phyloP scores from a whole-genome alignment of 306 rosid genomes.

The Cercis canadensis region DNA sequence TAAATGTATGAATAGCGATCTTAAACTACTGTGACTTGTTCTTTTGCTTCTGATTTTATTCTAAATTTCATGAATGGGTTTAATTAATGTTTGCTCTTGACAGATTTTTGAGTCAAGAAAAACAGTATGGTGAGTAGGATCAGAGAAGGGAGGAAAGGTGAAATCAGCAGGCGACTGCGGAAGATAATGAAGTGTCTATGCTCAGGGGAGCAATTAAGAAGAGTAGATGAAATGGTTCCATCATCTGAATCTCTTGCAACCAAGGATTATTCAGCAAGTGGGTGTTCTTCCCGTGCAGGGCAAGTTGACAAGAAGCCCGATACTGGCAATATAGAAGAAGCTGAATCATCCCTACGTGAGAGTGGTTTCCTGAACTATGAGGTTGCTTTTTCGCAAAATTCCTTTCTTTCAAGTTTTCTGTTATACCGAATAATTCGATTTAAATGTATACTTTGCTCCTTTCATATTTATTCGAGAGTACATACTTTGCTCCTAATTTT shows the following conservation, averaged over 20 bases:
- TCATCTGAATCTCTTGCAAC: slow-evolving; percentile 55
- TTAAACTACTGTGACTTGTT: slow-evolving; percentile 2
- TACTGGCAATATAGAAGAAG: slow-evolving; percentile 83
- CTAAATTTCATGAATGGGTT: slow-evolving; percentile 26
- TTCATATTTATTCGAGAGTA: neutral
- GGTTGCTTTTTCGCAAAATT: slow-evolving; percentile 55
- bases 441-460: too few relatives aligned
- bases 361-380: slow-evolving; percentile 87
- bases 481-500: neutral
- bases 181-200: slow-evolving; percentile 71
- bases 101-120: slow-evolving; percentile 53
- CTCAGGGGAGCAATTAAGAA: slow-evolving; percentile 56
- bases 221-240: slow-evolving; percentile 51
- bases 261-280: slow-evolving; percentile 50
- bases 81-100: slow-evolving; percentile 39
- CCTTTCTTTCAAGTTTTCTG: slow-evolving; percentile 15
- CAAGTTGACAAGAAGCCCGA: slow-evolving; percentile 52
- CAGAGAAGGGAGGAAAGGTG: slow-evolving; percentile 44
- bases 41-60: slow-evolving; percentile 3
- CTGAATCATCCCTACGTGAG: slow-evolving; percentile 81
- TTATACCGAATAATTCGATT: neutral
- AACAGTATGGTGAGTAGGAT: slow-evolving; percentile 50
- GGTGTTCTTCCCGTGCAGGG: slow-evolving; percentile 38
- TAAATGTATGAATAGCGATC: slow-evolving; percentile 9
- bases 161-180: slow-evolving; percentile 43